phyloP scores from a whole-genome alignment of 2,329 filamentous ascomycete genomes.

The Fusarium scirpi region DNA sequence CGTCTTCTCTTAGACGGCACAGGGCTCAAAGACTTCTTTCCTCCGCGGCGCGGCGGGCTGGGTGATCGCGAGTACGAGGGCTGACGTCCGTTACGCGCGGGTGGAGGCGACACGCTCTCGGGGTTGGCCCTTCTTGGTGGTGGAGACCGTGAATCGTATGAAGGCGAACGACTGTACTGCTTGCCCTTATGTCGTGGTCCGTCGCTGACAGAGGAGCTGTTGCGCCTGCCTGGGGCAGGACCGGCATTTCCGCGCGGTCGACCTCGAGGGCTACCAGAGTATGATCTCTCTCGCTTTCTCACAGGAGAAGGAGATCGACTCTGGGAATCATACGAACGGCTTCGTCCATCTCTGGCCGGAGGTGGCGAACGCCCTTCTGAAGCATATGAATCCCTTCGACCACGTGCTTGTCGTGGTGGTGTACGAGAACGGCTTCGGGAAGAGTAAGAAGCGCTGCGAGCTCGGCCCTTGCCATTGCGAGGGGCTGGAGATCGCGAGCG shows the following conservation, averaged over 20 bases:
- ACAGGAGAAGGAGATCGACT: slow-evolving; percentile 41
- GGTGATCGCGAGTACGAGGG: slow-evolving; percentile 45
- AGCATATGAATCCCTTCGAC: neutral
- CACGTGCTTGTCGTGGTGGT: slow-evolving; percentile 40
- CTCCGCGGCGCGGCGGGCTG: slow-evolving; percentile 37
- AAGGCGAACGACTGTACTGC: slow-evolving; percentile 49
- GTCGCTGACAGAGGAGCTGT: slow-evolving; percentile 52
- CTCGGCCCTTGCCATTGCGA: slow-evolving; percentile 44
- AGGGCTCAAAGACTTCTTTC: slow-evolving; percentile 43
- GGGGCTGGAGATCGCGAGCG: slow-evolving; percentile 49
- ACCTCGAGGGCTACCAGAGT: slow-evolving; percentile 43
- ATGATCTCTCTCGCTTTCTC: slow-evolving; percentile 37
- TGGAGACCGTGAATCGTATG: slow-evolving; percentile 50
- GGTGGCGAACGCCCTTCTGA: slow-evolving; percentile 17
- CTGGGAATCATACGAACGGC: slow-evolving; percentile 42
- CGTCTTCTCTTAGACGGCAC: slow-evolving; percentile 48
- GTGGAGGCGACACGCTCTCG: slow-evolving; percentile 35
- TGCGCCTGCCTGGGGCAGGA: slow-evolving; percentile 42
- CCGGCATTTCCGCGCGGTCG: slow-evolving; percentile 37
- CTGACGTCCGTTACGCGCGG: slow-evolving; percentile 39
- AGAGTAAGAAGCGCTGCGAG: slow-evolving; percentile 49
- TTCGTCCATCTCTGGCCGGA: slow-evolving; percentile 35
- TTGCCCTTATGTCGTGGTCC: slow-evolving; percentile 43
- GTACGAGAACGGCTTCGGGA: slow-evolving; percentile 51
- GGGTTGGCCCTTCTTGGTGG: slow-evolving; percentile 41